Evolutionary conservation across 2,329 filamentous ascomycete species (phyloP), one percentile per base, ranked within the genome.

Genomic region (Epichloe glyceriae): DNA sequence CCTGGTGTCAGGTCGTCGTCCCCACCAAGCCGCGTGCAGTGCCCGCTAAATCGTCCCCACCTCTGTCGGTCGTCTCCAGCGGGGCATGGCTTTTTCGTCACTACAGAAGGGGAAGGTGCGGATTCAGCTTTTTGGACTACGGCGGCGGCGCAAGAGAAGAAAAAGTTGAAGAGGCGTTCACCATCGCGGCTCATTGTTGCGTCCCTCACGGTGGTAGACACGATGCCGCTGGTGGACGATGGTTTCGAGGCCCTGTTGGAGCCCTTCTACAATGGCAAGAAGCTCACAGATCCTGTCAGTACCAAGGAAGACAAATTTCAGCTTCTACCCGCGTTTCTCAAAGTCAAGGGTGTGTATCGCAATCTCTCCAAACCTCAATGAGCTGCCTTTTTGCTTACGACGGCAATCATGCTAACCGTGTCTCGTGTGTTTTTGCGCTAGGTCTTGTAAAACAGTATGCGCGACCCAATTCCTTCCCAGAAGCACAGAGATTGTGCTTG

Each of bases 271-370:
- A 82, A 83, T 59, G 80, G 79, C 62, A 83, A 83, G 68, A 80
- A 78, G 65, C 70, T 83, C 52, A 83, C 79, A 1, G 80, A 83
- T 60, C 77, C 79, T 41, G 80, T 83, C 57, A 80, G 75, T 30
- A 80, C 75, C 50, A 76, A 75, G 58, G 76, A 86, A 62, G 93
- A 98, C 72, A 98, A 98, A 75, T 96, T 91, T 80, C 95, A 97
- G 66, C 75, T 98, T 41, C 72, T 98, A 30, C 94, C 93, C 0
- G 93, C 93, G n/a, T 98, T 98, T 67, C 73, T 98, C 53, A 96
- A 96, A 68, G 90, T 96, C 61, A 98, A 98, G 70, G 90, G 79
- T 77, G 19, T 30, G 47, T 37, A 38, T 14, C 15, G 15, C 58
- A 59, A 70, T 60, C 53, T 52, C 37, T 22, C 14, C 19, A 15